These are phyloP conservation scores for Diplocarpon rosae DNA, from an alignment of 2,329 filamentous ascomycete species.

Conservation along the genomic window DNA sequence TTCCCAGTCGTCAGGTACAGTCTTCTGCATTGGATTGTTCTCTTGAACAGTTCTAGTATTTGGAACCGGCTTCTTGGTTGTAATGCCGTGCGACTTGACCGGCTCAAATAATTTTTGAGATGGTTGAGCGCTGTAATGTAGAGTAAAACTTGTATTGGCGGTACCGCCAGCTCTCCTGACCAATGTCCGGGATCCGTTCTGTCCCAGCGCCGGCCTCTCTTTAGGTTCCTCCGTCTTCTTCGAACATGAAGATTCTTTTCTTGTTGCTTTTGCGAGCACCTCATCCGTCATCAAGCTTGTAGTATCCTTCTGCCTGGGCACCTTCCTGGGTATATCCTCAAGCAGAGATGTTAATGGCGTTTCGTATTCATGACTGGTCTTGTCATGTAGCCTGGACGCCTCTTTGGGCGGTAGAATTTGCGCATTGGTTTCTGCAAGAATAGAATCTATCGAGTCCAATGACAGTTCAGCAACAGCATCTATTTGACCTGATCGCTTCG, in stretches of 20 bases:
- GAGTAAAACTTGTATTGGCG: slow-evolving; percentile 3
- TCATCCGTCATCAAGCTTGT: neutral
- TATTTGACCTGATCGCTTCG: slow-evolving; percentile 11
- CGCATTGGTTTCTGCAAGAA: slow-evolving; percentile 16
- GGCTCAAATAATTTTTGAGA: neutral
- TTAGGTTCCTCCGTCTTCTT: too few relatives aligned
- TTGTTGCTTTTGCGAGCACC: too few relatives aligned
- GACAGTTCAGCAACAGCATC: slow-evolving; percentile 28
- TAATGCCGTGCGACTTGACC: neutral
- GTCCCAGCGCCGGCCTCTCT: neutral
- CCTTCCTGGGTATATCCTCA: slow-evolving; percentile 4
- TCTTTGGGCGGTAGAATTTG: neutral
- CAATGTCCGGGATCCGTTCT: neutral
- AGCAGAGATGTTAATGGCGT: slow-evolving; percentile 5
- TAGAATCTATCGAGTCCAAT: slow-evolving; percentile 28
- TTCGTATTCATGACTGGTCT: neutral
- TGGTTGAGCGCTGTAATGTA: slow-evolving; percentile 8
- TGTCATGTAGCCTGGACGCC: neutral
- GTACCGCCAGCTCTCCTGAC: neutral
- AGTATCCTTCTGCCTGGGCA: neutral
- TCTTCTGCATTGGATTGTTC: too few relatives aligned
- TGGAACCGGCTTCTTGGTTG: neutral
- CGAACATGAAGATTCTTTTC: too few relatives aligned
- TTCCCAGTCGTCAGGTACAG: slow-evolving; percentile 6
- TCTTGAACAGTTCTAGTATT: too few relatives aligned